Conservation (phyloP, 1,139 yeast species). For the Arxiozyma heterogenica region DNA sequence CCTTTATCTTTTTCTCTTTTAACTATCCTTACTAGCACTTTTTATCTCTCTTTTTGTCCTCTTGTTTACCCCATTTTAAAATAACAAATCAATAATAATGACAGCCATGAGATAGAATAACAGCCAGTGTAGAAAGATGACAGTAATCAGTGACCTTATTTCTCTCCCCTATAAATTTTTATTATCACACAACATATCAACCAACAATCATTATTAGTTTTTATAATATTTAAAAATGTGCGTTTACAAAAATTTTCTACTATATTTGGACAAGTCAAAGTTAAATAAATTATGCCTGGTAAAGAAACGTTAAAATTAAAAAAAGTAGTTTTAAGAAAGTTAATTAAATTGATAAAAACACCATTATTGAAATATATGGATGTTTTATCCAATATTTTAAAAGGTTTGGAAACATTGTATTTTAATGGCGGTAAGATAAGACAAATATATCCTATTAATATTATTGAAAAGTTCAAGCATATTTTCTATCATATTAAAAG, state of each 20-base stretch:
- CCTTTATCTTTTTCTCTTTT: not conserved
- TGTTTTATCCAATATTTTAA: conserved; percentile 3
- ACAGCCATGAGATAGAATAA: too few relatives aligned
- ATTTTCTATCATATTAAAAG: not conserved
- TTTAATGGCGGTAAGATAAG: not conserved
- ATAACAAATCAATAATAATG: not conserved
- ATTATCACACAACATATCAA: too few relatives aligned
- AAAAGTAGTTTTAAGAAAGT: not conserved
- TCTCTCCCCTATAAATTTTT: too few relatives aligned
- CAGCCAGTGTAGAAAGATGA: not conserved
- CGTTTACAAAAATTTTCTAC: too few relatives aligned
- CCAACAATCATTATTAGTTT: too few relatives aligned
- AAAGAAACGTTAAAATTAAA: not conserved
- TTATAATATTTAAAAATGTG: not conserved
- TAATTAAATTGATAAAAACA: conserved; percentile 1
- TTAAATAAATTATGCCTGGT: not conserved
- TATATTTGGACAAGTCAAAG: not conserved
- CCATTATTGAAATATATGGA: conserved; percentile 7
- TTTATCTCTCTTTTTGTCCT: not conserved
- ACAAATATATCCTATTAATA: not conserved
- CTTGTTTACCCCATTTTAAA: too few relatives aligned
- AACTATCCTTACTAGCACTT: too few relatives aligned
- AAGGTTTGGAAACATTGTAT: not conserved
- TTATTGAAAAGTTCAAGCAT: not conserved
- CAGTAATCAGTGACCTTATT: too few relatives aligned